Conservation (phyloP, 2,329 filamentous ascomycete species). For the Clonostachys sp. region DNA sequence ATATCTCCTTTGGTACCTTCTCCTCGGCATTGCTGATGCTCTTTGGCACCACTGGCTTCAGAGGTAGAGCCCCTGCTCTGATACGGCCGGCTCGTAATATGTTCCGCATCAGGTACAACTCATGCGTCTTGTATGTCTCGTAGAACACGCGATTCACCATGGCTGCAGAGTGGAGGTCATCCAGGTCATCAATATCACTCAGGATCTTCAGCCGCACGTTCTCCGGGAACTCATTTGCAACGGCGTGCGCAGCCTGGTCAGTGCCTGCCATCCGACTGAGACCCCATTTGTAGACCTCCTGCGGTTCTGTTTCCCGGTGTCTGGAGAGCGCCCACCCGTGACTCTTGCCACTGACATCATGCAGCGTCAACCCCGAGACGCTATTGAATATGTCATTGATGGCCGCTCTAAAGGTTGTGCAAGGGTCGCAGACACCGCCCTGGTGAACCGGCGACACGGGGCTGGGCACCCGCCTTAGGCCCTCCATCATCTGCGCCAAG, state of each 20-base stretch:
- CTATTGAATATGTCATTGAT: conserved; percentile 47
- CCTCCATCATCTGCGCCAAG: conserved; percentile 37
- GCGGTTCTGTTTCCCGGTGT: conserved; percentile 25
- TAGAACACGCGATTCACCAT: conserved; percentile 37
- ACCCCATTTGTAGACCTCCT: conserved; percentile 20
- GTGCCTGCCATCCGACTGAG: conserved; percentile 22
- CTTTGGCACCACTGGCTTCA: conserved; percentile 10
- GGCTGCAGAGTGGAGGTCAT: conserved; percentile 36
- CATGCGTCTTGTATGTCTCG: conserved; percentile 36
- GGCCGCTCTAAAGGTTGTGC: conserved; percentile 37
- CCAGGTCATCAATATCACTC: conserved; percentile 26
- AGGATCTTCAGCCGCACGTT: conserved; percentile 33
- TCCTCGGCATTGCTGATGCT: conserved; percentile 19
- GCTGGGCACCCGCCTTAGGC: conserved; percentile 35
- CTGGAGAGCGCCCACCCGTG: conserved; percentile 46
- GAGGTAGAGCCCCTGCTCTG: conserved; percentile 5
- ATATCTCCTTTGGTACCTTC: conserved; percentile 23
- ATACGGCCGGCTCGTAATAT: conserved; percentile 21
- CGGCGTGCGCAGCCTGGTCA: conserved; percentile 19
- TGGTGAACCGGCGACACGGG: conserved; percentile 33
- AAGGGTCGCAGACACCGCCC: conserved; percentile 43
- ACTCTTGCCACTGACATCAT: conserved; percentile 40
- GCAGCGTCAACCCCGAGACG: conserved; percentile 40
- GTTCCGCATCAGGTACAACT: conserved; percentile 29
- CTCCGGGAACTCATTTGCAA: conserved; percentile 25